Evolutionary conservation across 176 grass and related monocot species (phyloP), one percentile per base, ranked within the genome.

Genomic region (Oryza nivara): DNA sequence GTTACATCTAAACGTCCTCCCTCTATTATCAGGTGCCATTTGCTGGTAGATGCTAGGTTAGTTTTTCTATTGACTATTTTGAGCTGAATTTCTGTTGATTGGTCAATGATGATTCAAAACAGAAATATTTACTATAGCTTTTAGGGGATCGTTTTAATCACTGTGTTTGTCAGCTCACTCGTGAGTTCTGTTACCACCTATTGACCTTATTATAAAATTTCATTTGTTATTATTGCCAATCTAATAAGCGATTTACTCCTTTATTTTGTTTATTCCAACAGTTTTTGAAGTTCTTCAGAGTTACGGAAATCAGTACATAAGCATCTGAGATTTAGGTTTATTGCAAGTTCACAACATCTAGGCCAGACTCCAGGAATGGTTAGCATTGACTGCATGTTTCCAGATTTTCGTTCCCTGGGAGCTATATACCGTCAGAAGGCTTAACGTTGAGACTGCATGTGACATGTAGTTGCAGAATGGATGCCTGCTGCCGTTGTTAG

Each of bases 261-360:
- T 45, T 52, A 7, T 40, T 75, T 76, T 43, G 1, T 67, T 80
- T 86, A 49, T 86, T 80, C 25, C 30, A 69, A 76, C 72, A 87
- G 78, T 70, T 75, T 52, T 45, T 23, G 23, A 82, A 47, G 52
- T 40, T 77, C 43, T 41, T 20, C 14, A 78, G 28, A 48, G 13
- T 9, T 60, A 65, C 4, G 34, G 67, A 83, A 80, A 14, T 80
- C 58, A 58, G 75, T 78, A 84, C 49, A 60, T 68, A 79, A 74
- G 17, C 60, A 67, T 78, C 67, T 17, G 11, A 14, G 72, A 28
- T 60, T 16, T 68, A 76, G 46, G 34, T 81, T 44, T 76, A 9
- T 66, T 35, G 54, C 19, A 58, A 58, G 19, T 58, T 58, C 7
- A 4, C 28, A 14, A 16, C 28, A 11, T 64, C 44, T 79, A 68